These are phyloP conservation scores for Tuber umbilicatum DNA, from an alignment of 495 filamentous ascomycete species.

Conservation along the genomic window DNA sequence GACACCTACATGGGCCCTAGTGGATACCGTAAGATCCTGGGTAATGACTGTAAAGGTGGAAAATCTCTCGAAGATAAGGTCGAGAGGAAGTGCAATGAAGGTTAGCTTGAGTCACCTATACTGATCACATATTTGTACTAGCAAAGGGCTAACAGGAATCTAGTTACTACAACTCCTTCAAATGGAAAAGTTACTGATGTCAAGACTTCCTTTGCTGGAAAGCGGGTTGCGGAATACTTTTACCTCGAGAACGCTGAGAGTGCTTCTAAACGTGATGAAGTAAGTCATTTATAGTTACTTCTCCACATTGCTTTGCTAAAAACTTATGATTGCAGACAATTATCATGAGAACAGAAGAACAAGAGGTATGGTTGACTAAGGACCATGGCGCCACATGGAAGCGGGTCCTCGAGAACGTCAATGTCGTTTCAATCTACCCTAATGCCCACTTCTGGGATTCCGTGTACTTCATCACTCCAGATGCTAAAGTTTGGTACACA, in stretches of 20 bases:
- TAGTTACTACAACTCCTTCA: conserved; percentile 39
- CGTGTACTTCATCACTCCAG: conserved; percentile 73
- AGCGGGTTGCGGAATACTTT: conserved; percentile 56
- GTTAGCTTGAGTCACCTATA: conserved; percentile 11
- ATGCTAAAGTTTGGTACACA: conserved; percentile 66
- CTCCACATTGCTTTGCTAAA: background rate
- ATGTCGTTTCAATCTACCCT: conserved; percentile 61
- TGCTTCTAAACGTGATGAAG: conserved; percentile 59
- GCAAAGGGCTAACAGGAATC: conserved; percentile 10
- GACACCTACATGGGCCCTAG: conserved; percentile 76
- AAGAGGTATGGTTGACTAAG: conserved; percentile 61
- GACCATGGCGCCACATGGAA: conserved; percentile 84
- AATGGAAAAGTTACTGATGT: conserved; percentile 58
- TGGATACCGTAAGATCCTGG: conserved; percentile 86
- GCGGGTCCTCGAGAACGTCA: conserved; percentile 52
- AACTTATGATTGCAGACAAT: conserved; percentile 51
- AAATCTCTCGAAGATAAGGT: conserved; percentile 54
- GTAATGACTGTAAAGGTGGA: conserved; percentile 67
- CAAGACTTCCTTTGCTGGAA: conserved; percentile 53
- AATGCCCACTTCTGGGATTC: conserved; percentile 72
- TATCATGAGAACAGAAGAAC: conserved; percentile 62
- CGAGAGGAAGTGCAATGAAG: conserved; percentile 52
- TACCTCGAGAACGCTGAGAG: conserved; percentile 76
- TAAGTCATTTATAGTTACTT: conserved; percentile 6
- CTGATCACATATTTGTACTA: background rate